These are phyloP conservation scores for Phaffomyces opuntiae DNA, from an alignment of 805 yeast species.

Conservation along the genomic window DNA sequence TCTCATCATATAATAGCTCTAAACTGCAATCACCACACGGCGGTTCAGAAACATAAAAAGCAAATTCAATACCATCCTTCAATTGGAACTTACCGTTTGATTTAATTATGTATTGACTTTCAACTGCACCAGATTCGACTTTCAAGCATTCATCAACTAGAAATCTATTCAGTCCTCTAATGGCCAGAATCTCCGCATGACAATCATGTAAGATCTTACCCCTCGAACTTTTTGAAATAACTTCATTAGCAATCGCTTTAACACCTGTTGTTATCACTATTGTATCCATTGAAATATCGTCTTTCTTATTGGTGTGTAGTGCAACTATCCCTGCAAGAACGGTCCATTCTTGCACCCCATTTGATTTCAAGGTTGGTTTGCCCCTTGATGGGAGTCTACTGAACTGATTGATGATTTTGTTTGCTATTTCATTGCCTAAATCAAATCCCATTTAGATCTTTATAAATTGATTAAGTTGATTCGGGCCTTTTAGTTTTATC, in stretches of 20 bases:
- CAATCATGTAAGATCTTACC: constrained; percentile 77
- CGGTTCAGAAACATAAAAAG: constrained; percentile 60
- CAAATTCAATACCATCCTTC: constrained; percentile 36
- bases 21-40: constrained; percentile 93
- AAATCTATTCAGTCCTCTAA: constrained; percentile 57
- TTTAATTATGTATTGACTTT: constrained; percentile 9
- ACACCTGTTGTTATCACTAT: constrained; percentile 73
- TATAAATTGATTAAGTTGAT: no score
- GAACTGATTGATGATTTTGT: constrained; percentile 2
- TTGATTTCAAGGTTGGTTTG: constrained; percentile 54
- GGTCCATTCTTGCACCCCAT: constrained; percentile 75
- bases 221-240: constrained; percentile 28
- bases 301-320: constrained; percentile 4
- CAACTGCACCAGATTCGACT: neutral
- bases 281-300: constrained; percentile 24
- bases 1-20: constrained; percentile 28
- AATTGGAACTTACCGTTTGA: constrained; percentile 22
- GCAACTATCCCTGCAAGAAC: constrained; percentile 71
- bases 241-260: constrained; percentile 59
- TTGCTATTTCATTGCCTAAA: neutral
- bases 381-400: constrained; percentile 32
- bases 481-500: no score
- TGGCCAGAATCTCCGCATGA: constrained; percentile 80
- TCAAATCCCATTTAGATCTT: no score
- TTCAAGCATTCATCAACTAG: constrained; percentile 14